Evolutionary conservation across 1,139 yeast species (phyloP).

Genomic region (Lodderomyces oxycetoniae): DNA sequence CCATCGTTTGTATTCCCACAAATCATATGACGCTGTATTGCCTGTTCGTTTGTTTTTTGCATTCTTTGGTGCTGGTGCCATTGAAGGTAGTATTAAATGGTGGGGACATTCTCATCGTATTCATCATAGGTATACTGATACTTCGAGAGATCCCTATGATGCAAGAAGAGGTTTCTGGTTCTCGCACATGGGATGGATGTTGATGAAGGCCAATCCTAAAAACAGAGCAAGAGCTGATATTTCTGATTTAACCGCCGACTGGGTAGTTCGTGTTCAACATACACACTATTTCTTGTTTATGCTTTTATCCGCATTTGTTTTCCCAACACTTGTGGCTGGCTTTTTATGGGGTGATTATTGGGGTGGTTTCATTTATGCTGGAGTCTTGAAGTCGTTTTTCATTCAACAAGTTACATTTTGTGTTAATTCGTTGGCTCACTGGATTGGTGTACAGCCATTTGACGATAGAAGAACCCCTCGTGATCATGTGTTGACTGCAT

Average conservation of each 20-base stretch:
- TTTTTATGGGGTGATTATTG: slow-evolving; percentile 79
- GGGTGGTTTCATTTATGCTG: slow-evolving; percentile 93
- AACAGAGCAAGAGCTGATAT: slow-evolving; percentile 95
- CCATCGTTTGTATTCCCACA: slow-evolving; percentile 75
- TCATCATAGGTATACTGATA: slow-evolving; percentile 97
- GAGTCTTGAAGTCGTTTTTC: slow-evolving; percentile 72
- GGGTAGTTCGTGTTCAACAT: slow-evolving; percentile 90
- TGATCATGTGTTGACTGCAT: slow-evolving; percentile 90
- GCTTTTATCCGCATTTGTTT: slow-evolving; percentile 59
- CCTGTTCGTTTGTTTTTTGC: slow-evolving; percentile 75
- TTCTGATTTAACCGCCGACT: slow-evolving; percentile 83
- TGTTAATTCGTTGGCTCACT: slow-evolving; percentile 96
- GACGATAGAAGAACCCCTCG: slow-evolving; percentile 98
- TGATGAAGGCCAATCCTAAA: slow-evolving; percentile 87
- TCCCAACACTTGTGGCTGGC: slow-evolving; percentile 78
- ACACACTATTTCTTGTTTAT: slow-evolving; percentile 76
- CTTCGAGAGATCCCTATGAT: slow-evolving; percentile 94
- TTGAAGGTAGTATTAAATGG: slow-evolving; percentile 97
- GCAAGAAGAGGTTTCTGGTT: slow-evolving; percentile 95
- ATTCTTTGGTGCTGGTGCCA: slow-evolving; percentile 88
- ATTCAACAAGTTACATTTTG: slow-evolving; percentile 99
- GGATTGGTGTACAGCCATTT: slow-evolving; percentile 97
- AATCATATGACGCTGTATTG: slow-evolving; percentile 70
- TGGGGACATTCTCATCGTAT: slow-evolving; percentile 98
- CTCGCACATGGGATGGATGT: slow-evolving; percentile 98